phyloP scores from a whole-genome alignment of 2,329 filamentous ascomycete species.

The Teratosphaeria destructans region DNA sequence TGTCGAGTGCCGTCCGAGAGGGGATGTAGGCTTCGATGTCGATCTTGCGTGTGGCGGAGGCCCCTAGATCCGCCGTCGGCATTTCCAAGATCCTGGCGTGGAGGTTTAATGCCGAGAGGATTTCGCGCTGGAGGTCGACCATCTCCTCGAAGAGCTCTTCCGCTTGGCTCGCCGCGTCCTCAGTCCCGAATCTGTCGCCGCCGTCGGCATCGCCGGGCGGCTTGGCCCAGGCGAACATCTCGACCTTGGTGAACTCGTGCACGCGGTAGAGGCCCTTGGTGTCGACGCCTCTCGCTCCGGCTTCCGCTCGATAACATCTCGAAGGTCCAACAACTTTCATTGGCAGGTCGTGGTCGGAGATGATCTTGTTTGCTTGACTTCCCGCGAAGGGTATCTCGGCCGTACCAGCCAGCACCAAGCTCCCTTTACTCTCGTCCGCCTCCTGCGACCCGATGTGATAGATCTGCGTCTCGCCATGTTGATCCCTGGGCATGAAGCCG shows the following conservation, averaged over 20 bases:
- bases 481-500: conserved; percentile 87
- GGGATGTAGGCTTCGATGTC: conserved; percentile 96
- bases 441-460: conserved; percentile 62
- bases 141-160: conserved; percentile 70
- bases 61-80: conserved; percentile 80
- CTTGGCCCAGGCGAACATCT: conserved; percentile 86
- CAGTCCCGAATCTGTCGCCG: conserved; percentile 14
- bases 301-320: conserved; percentile 92
- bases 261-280: conserved; percentile 94
- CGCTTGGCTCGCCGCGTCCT: conserved; percentile 23
- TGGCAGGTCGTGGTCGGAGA: conserved; percentile 59
- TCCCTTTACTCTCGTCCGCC: conserved; percentile 55
- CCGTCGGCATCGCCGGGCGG: conserved; percentile 36
- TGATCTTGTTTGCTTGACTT: conserved; percentile 66
- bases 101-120: conserved; percentile 65
- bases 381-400: conserved; percentile 91
- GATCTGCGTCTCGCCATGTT: conserved; percentile 83
- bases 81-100: conserved; percentile 87
- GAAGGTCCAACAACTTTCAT: conserved; percentile 73
- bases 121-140: conserved; percentile 74
- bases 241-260: conserved; percentile 97
- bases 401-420: conserved; percentile 71
- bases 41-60: conserved; percentile 73
- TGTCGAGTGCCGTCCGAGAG: conserved; percentile 53
- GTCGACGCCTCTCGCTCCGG: conserved; percentile 76